Evolutionary conservation across 495 filamentous ascomycete species (phyloP).

Genomic region (Tuber calosporum): DNA sequence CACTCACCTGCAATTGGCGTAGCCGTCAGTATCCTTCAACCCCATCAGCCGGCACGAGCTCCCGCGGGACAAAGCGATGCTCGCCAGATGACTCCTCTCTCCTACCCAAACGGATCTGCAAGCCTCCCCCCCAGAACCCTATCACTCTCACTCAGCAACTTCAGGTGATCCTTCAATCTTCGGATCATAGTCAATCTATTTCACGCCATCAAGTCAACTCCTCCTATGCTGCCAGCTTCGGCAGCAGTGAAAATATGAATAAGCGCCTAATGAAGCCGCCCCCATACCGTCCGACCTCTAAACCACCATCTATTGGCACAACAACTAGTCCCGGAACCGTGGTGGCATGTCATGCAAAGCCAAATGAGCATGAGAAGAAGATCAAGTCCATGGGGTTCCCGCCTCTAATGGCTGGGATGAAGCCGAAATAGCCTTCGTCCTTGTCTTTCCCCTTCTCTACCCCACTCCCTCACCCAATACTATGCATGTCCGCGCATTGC

Average conservation of each 20-base stretch:
- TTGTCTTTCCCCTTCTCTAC: too few relatives aligned
- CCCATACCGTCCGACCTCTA: slow-evolving; percentile 22
- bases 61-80: background rate
- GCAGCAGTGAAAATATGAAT: slow-evolving; percentile 39
- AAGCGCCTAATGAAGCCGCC: slow-evolving; percentile 37
- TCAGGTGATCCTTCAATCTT: slow-evolving; percentile 19
- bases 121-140: slow-evolving; percentile 15
- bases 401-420: slow-evolving; percentile 38
- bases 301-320: slow-evolving; percentile 6
- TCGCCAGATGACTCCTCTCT: slow-evolving; percentile 5
- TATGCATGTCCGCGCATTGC: background rate
- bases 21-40: background rate
- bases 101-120: slow-evolving; percentile 19
- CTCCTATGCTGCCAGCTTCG: slow-evolving; percentile 36
- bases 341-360: slow-evolving; percentile 19
- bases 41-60: background rate
- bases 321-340: slow-evolving; percentile 7
- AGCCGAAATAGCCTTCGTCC: slow-evolving; percentile 16
- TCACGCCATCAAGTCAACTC: background rate
- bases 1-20: background rate
- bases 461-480: background rate
- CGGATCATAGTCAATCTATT: slow-evolving; percentile 1
- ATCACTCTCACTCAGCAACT: slow-evolving; percentile 23
- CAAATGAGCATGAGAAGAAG: slow-evolving; percentile 38
- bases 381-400: slow-evolving; percentile 42